These are phyloP conservation scores for Gloeophyllum trabeum DNA, from an alignment of 768 basidiomycete genomes.

Conservation along the genomic window DNA sequence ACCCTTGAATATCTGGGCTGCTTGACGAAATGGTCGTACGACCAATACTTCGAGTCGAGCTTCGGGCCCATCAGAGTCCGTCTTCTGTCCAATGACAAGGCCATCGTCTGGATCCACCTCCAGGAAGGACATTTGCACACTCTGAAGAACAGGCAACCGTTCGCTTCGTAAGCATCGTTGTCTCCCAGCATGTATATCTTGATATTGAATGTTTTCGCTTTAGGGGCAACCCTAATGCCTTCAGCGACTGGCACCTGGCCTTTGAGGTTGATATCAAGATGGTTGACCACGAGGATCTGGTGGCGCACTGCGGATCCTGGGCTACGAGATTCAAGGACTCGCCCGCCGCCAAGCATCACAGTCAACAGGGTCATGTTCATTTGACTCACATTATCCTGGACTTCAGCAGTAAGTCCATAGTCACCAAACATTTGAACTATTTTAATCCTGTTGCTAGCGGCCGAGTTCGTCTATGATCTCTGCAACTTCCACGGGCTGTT, in stretches of 20 bases:
- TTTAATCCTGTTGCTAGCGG: slow-evolving; percentile 2
- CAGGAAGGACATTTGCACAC: slow-evolving; percentile 2
- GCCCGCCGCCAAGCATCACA: slow-evolving; percentile 1
- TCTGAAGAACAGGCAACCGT: not conserved
- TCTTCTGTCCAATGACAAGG: slow-evolving; percentile 8
- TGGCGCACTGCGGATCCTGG: not conserved
- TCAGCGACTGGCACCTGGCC: slow-evolving; percentile 6
- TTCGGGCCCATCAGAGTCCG: slow-evolving; percentile 7
- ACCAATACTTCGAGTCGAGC: slow-evolving; percentile 5
- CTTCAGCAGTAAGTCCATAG: slow-evolving; percentile 6
- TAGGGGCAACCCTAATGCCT: slow-evolving; percentile 3
- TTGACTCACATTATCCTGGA: slow-evolving; percentile 10
- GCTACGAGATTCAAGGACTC: not conserved
- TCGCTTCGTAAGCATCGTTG: too few relatives aligned
- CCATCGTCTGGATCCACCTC: slow-evolving; percentile 7
- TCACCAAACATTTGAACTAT: not conserved
- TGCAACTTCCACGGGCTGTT: slow-evolving; percentile 5
- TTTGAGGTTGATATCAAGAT: slow-evolving; percentile 9
- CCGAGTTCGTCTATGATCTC: slow-evolving; percentile 8
- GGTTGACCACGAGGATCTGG: slow-evolving; percentile 1
- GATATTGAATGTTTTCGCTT: not conserved
- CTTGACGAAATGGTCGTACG: slow-evolving; percentile 4
- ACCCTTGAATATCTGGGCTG: not conserved
- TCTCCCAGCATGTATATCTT: not conserved
- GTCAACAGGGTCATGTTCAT: not conserved